Conservation (phyloP, 1,284 basidiomycete species). For the Xerocomus minutiporus region DNA sequence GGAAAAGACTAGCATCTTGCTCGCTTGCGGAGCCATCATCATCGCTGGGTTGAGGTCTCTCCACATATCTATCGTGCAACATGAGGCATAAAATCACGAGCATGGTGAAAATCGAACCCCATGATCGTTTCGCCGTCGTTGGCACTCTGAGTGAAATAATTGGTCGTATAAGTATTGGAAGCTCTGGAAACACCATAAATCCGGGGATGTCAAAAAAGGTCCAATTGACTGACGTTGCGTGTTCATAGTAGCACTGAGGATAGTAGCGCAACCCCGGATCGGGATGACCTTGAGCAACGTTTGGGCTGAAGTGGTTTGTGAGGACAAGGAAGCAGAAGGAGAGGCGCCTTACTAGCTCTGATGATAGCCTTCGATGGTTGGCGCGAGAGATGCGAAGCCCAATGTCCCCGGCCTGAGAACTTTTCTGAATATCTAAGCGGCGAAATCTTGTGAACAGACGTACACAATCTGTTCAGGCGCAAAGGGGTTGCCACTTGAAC, state of each 20-base stretch:
- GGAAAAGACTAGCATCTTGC: conserved; percentile 3
- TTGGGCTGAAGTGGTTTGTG: conserved; percentile 9
- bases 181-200: conserved; percentile 9
- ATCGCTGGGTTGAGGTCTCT: background rate
- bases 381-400: background rate
- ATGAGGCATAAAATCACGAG: conserved; percentile 16
- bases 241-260: conserved; percentile 7
- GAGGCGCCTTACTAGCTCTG: conserved; percentile 15
- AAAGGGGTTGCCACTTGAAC: background rate
- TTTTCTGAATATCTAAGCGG: background rate
- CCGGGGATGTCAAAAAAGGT: background rate
- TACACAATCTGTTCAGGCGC: conserved; percentile 11
- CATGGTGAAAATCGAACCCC: conserved; percentile 16
- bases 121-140: conserved; percentile 6
- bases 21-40: background rate
- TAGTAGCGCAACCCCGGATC: conserved; percentile 3
- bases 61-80: conserved; percentile 14
- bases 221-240: conserved; percentile 13
- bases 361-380: conserved; percentile 5
- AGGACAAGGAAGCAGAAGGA: background rate
- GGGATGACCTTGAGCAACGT: conserved; percentile 3
- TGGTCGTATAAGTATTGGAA: conserved; percentile 6
- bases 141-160: conserved; percentile 2
- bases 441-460: conserved; percentile 2
- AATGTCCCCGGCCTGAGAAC: conserved; percentile 8